Conservation (phyloP, 2,329 filamentous ascomycete species). For the Pseudogymnoascus sp. region DNA sequence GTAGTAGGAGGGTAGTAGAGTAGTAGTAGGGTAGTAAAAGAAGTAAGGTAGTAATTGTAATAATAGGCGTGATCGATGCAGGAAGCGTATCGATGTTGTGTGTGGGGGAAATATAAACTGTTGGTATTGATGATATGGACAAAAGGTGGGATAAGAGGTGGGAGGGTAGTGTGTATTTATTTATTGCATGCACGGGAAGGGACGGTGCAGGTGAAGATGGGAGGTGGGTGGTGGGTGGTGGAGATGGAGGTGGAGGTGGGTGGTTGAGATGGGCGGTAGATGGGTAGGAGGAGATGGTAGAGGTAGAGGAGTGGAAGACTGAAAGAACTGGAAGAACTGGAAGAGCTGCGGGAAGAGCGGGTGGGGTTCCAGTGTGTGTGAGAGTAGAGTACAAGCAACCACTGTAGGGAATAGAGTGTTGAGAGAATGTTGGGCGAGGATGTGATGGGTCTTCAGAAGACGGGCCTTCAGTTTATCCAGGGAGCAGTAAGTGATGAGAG, state of each 20-base stretch:
- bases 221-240: neutral
- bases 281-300: neutral
- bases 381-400: too few relatives aligned
- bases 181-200: neutral
- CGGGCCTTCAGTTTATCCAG: too few relatives aligned
- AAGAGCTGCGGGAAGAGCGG: too few relatives aligned
- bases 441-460: too few relatives aligned
- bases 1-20: neutral
- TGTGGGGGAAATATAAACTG: neutral
- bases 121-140: neutral
- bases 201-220: neutral
- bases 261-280: neutral
- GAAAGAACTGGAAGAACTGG: too few relatives aligned
- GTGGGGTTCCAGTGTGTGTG: too few relatives aligned
- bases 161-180: neutral
- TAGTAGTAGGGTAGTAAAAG: too few relatives aligned
- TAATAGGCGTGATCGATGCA: neutral
- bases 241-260: neutral
- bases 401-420: too few relatives aligned
- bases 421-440: too few relatives aligned
- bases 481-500: too few relatives aligned
- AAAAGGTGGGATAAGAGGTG: neutral
- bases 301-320: too few relatives aligned
- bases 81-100: neutral
- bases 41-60: neutral